These are phyloP conservation scores for Flaveria ramosissima DNA, from an alignment of 129 eudicot genomes.

Conservation along the genomic window DNA sequence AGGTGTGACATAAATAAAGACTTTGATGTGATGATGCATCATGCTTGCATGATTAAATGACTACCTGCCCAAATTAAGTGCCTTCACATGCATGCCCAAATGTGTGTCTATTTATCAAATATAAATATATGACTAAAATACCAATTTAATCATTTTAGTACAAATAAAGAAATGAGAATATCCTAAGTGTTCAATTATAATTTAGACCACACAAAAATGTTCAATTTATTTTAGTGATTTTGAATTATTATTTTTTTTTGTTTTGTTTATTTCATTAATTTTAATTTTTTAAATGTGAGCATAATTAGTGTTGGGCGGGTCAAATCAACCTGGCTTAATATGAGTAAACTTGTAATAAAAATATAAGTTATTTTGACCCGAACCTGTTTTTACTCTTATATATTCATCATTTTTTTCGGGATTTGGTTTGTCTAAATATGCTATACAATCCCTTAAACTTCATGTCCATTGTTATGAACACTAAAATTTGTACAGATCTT, in stretches of 20 bases:
- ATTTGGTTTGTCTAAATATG: background rate
- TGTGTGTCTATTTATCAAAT: background rate
- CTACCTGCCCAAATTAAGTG: conserved; percentile 16
- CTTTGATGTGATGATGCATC: background rate
- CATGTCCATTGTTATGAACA: background rate
- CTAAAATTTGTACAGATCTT: too few relatives aligned
- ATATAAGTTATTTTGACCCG: too few relatives aligned
- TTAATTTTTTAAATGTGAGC: too few relatives aligned
- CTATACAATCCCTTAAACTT: too few relatives aligned
- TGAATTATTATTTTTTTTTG: background rate
- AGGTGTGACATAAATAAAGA: conserved; percentile 11
- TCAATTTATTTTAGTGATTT: background rate
- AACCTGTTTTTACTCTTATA: too few relatives aligned
- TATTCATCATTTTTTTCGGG: background rate
- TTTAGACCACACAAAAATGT: background rate
- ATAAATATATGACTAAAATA: background rate
- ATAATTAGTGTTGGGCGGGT: too few relatives aligned
- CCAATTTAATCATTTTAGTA: background rate
- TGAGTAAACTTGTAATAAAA: too few relatives aligned
- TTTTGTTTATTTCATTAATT: background rate
- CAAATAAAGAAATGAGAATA: background rate
- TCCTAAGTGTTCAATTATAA: background rate
- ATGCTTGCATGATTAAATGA: conserved; percentile 15
- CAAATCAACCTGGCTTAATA: too few relatives aligned
- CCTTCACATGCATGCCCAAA: conserved; percentile 17